A percentile compares a stretch with the other conserved stretches of the same genome.
phyloP scores from a whole-genome alignment of 2,329 filamentous ascomycete species.

The Hymenoscyphus salicellus region DNA sequence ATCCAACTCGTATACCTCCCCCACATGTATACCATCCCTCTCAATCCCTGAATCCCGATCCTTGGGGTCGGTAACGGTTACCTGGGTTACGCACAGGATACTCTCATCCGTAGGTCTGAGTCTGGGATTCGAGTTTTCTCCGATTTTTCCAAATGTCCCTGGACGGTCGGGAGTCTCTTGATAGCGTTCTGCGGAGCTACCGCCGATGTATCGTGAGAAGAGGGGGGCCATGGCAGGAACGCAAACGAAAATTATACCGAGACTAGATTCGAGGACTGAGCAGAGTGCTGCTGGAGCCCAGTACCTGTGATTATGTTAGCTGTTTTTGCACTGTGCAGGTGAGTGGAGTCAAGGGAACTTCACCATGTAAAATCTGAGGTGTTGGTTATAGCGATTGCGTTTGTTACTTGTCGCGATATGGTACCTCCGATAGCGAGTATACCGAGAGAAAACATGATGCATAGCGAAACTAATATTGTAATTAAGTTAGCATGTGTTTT shows the following conservation, averaged over 20 bases:
- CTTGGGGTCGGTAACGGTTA: conserved; percentile 6
- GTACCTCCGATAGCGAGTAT: conserved; percentile 16
- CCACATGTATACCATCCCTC: not conserved
- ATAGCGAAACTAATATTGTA: conserved; percentile 2
- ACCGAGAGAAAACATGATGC: conserved; percentile 16
- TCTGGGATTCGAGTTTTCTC: conserved; percentile 6
- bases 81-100: conserved; percentile 11
- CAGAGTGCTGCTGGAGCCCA: conserved; percentile 19
- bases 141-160: conserved; percentile 14
- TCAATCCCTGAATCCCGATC: not conserved
- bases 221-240: conserved; percentile 19
- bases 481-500: not conserved
- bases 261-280: conserved; percentile 17
- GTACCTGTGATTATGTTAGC: conserved; percentile 8
- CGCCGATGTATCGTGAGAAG: conserved; percentile 12
- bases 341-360: not conserved
- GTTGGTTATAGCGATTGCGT: conserved; percentile 10
- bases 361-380: conserved; percentile 16
- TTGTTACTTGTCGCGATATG: conserved; percentile 16
- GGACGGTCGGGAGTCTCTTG: conserved; percentile 5
- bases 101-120: conserved; percentile 15
- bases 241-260: conserved; percentile 20
- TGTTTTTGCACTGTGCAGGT: not conserved
- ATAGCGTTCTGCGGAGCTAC: conserved; percentile 5
- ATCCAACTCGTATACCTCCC: not conserved